Base-by-base conservation (phyloP, 108 stramenopile species). In the Fragilariopsis cylindrus region DNA sequence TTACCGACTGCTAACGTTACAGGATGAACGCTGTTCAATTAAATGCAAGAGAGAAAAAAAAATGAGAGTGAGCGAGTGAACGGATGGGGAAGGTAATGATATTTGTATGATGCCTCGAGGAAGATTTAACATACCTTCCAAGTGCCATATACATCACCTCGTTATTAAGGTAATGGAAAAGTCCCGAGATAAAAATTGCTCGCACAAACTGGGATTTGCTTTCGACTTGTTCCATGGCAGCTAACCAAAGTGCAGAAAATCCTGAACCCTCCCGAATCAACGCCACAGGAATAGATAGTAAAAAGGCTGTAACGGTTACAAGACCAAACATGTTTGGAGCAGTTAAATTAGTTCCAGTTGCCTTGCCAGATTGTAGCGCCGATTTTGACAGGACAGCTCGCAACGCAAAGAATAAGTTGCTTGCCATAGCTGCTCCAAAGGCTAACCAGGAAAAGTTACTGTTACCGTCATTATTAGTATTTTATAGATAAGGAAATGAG, bases 81-180 rank as follows among this genome's bases (percentile, higher is more conserved):
- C 30, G 30, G 30, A 30, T 30, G 30, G 30, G 30, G 30, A 30
- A 30, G 30, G 30, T 30, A 30, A 30, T 30, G 30, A 30, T 30
- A 30, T 30, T 30, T 30, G 30, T 30, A 2, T 30, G 30, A 30
- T 30, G 30, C 30, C 30, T 30, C 30, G 30, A 30, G 30, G 30
- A 30, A 30, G 1, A 30, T 30, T 30, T 30, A 11, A 50, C 67
- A 44, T 30, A 30, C 30, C 30, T 30, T 30, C 87, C 85, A 9
- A 98, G 81, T 7, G 96, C 93, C 65, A 96, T 73, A 74, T 96
- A 98, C 95, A 96, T 96, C 7, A 98, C 97, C 84, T 98, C 97
- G 83, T 98, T 98, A 82, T 97, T 95, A 54, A 97, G 79, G 73
- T 97, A 98, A 74, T 97, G 95, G 71, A 94, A 94, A 11, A 97